phyloP scores from a whole-genome alignment of 805 yeast species.

The Ogataea corticis region DNA sequence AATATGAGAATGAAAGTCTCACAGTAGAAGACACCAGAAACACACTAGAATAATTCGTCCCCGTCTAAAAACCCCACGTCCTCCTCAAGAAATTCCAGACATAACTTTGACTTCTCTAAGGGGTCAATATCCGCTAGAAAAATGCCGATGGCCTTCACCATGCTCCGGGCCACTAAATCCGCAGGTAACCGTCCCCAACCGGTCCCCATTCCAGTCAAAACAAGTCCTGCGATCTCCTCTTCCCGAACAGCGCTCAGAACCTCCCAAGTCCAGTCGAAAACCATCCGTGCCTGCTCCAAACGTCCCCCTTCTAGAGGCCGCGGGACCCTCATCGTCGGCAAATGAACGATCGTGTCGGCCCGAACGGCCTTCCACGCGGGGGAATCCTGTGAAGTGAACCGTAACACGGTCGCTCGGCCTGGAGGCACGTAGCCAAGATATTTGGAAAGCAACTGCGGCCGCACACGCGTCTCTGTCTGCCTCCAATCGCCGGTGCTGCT shows the following conservation, averaged over 20 bases:
- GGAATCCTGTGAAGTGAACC: conserved; percentile 24
- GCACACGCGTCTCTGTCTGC: conserved; percentile 26
- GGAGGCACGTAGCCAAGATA: conserved; percentile 37
- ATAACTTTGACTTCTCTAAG: conserved; percentile 25
- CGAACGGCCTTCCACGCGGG: conserved; percentile 32
- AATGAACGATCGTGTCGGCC: conserved; percentile 35
- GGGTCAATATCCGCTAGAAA: conserved; percentile 15
- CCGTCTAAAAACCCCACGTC: conserved; percentile 14
- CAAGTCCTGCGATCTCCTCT: conserved; percentile 26
- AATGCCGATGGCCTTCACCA: conserved; percentile 38
- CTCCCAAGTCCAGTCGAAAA: conserved; percentile 42
- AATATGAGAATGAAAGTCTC: too few species aligned
- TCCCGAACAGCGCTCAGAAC: conserved; percentile 29
- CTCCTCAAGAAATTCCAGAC: conserved; percentile 29
- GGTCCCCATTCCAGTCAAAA: conserved; percentile 42
- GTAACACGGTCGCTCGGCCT: conserved; percentile 31
- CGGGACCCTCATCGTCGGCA: conserved; percentile 44
- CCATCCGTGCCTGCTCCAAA: conserved; percentile 18
- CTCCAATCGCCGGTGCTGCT: conserved; percentile 15
- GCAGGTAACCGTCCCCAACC: conserved; percentile 40
- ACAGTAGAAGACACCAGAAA: too few species aligned
- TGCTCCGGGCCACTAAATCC: conserved; percentile 35
- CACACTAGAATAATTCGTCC: too few species aligned
- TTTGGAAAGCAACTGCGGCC: conserved; percentile 11
- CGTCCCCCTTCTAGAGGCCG: conserved; percentile 13